phyloP scores from a whole-genome alignment of 495 filamentous ascomycete species.

The Xylona heveae region DNA sequence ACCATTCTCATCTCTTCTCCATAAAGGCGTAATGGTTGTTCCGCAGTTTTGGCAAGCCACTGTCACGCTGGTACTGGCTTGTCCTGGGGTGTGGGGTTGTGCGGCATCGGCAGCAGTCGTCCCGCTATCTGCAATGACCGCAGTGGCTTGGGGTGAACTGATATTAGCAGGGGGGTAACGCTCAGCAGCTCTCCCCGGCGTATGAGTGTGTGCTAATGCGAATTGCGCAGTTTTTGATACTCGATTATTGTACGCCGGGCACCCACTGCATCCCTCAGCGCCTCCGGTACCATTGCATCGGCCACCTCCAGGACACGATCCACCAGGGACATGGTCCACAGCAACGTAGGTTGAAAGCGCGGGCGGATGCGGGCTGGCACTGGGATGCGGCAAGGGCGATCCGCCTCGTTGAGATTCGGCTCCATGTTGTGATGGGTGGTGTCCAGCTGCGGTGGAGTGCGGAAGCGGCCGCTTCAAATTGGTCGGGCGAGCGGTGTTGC shows the following conservation, averaged over 20 bases:
- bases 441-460: constrained; percentile 20
- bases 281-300: constrained; percentile 94
- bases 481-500: constrained; percentile 73
- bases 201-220: constrained; percentile 1
- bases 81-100: constrained; percentile 8
- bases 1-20: constrained; percentile 84
- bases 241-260: constrained; percentile 92
- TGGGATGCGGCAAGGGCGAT: too few species aligned
- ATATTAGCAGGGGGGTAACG: too few species aligned
- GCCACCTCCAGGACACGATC: constrained; percentile 90
- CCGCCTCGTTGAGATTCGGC: too few species aligned
- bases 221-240: constrained; percentile 28
- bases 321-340: constrained; percentile 45
- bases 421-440: too few species aligned
- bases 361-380: constrained; percentile 21
- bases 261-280: constrained; percentile 87
- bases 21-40: constrained; percentile 89
- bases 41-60: constrained; percentile 95
- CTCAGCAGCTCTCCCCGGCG: too few species aligned
- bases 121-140: background rate
- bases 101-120: constrained; percentile 6
- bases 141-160: too few species aligned
- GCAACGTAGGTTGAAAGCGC: constrained; percentile 47
- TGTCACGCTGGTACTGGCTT: constrained; percentile 45
- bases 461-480: constrained; percentile 49